Conservation (phyloP, 2,329 filamentous ascomycete genomes). For the Atkinsonella hypoxylon region DNA sequence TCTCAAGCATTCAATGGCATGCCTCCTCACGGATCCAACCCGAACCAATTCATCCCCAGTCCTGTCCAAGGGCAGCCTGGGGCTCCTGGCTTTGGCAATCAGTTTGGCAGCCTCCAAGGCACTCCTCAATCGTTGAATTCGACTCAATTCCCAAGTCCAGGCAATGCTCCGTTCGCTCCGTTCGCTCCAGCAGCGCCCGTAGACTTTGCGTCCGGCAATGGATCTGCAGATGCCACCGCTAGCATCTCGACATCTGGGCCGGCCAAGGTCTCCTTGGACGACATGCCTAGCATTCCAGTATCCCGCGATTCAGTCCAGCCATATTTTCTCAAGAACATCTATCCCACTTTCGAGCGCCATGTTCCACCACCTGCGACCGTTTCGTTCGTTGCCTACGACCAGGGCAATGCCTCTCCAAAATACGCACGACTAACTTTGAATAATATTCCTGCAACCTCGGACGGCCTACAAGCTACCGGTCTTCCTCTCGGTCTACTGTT, state of each 20-base stretch:
- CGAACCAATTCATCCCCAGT: constrained; percentile 26
- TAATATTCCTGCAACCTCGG: constrained; percentile 74
- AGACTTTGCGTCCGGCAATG: constrained; percentile 14
- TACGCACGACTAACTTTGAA: constrained; percentile 86
- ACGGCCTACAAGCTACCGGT: constrained; percentile 68
- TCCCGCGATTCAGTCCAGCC: constrained; percentile 73
- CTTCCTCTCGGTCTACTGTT: constrained; percentile 79
- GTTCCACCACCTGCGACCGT: constrained; percentile 78
- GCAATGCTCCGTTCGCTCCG: constrained; percentile 34
- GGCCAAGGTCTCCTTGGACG: constrained; percentile 68
- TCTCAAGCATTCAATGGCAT: constrained; percentile 60
- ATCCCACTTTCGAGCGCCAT: constrained; percentile 91
- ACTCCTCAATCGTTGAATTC: constrained; percentile 25
- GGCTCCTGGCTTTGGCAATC: constrained; percentile 25
- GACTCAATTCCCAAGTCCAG: constrained; percentile 51
- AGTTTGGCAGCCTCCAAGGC: constrained; percentile 33
- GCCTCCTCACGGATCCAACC: constrained; percentile 42
- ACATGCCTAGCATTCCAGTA: constrained; percentile 81
- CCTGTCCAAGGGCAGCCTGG: constrained; percentile 13
- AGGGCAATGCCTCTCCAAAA: constrained; percentile 93
- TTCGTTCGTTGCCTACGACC: constrained; percentile 87
- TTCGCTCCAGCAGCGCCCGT: constrained; percentile 16
- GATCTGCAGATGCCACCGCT: constrained; percentile 18
- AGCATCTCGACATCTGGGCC: constrained; percentile 22
- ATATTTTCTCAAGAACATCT: constrained; percentile 77